Percentiles rank a stretch among this genome's conserved stretches.
Evolutionary conservation across 495 filamentous ascomycete genomes (phyloP).

Genomic region (Aeminium ludgeri): DNA sequence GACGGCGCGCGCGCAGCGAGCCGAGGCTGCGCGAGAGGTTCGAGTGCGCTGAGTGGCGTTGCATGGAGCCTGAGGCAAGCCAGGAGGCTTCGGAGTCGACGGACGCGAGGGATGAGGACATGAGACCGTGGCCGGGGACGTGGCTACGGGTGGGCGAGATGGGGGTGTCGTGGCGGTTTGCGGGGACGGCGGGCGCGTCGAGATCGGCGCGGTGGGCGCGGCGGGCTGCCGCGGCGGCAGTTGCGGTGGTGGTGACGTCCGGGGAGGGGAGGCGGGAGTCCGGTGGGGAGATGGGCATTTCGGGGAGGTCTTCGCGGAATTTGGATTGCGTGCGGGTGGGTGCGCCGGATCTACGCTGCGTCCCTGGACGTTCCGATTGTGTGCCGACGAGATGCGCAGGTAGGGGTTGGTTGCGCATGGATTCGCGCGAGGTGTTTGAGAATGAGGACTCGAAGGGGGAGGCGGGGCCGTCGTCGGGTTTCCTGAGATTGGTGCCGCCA

Average conservation of each 20-base stretch:
- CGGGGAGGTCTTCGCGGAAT: constrained; percentile 84
- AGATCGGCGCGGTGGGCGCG: neutral
- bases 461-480: constrained; percentile 39
- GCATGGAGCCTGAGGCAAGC: constrained; percentile 49
- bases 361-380: constrained; percentile 16
- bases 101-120: constrained; percentile 64
- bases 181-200: neutral
- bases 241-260: constrained; percentile 25
- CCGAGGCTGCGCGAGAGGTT: constrained; percentile 24
- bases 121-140: constrained; percentile 20
- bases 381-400: constrained; percentile 29
- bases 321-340: constrained; percentile 71
- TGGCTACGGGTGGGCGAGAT: constrained; percentile 18
- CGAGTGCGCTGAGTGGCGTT: constrained; percentile 31
- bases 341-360: constrained; percentile 30
- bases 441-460: constrained; percentile 35
- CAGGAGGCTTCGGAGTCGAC: constrained; percentile 86
- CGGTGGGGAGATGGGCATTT: constrained; percentile 63
- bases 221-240: constrained; percentile 10
- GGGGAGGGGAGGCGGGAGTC: constrained; percentile 66
- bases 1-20: constrained; percentile 25
- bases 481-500: constrained; percentile 33
- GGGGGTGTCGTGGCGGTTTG: constrained; percentile 20
- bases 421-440: constrained; percentile 78
- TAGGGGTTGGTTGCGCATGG: constrained; percentile 36